Conservation (phyloP, 805 yeast genomes). For the Teunomyces panamensis region DNA sequence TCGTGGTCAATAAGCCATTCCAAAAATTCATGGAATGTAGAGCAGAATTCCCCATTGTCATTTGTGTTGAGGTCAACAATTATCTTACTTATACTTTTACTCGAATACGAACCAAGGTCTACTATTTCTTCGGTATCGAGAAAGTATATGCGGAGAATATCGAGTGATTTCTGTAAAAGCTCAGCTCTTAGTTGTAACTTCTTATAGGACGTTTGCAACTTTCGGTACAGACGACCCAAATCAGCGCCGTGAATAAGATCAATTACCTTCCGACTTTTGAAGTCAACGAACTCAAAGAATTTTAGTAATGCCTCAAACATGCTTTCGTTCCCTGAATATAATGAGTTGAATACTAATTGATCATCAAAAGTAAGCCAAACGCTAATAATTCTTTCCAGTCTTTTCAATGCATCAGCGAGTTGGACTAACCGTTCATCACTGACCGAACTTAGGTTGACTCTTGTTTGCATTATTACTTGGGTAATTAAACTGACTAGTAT, state of each 20-base stretch:
- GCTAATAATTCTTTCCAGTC: background rate
- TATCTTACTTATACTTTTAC: slow-evolving; percentile 5
- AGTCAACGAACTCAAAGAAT: slow-evolving; percentile 7
- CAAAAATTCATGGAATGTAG: slow-evolving; percentile 1
- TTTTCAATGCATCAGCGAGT: slow-evolving; percentile 1
- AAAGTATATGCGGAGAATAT: slow-evolving; percentile 9
- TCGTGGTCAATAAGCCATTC: background rate
- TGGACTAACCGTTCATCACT: background rate
- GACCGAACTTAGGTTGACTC: slow-evolving; percentile 4
- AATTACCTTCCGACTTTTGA: slow-evolving; percentile 6
- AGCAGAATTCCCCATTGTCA: slow-evolving; percentile 5
- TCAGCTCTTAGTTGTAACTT: background rate
- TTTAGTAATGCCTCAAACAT: slow-evolving; percentile 20
- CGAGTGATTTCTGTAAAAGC: slow-evolving; percentile 3
- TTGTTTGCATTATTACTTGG: slow-evolving; percentile 8
- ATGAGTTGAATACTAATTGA: slow-evolving; percentile 22
- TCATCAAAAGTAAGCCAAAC: slow-evolving; percentile 19
- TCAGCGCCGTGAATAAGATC: background rate
- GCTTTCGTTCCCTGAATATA: slow-evolving; percentile 24
- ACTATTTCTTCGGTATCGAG: slow-evolving; percentile 9
- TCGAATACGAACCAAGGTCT: background rate
- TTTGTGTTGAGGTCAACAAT: background rate
- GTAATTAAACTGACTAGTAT: slow-evolving; percentile 17
- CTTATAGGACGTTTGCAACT: background rate
- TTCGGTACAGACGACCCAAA: background rate